Evolutionary conservation across 164 flowering plant species (phyloP), one percentile per base, ranked within the genome.

Genomic region (Tetracentron sinense): DNA sequence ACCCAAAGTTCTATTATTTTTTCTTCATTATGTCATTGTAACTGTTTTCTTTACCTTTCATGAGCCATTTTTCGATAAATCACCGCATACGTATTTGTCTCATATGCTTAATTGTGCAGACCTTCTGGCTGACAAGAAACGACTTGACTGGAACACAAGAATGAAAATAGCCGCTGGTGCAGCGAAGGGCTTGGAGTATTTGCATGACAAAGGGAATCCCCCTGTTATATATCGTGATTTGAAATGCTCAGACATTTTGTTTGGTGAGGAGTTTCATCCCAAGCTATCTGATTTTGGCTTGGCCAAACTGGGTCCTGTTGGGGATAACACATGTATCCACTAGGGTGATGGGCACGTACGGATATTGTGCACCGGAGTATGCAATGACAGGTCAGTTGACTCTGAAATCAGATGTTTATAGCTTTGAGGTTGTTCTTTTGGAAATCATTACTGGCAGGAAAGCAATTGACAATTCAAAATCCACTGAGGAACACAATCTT

Each of bases 141-240:
- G 54, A 49, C 79, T 83, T 1, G 85, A 81, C 61, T 83, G 88
- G 88, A 81, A 72, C 60, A 79, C 83, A 30, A 76, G 88, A 73
- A 81, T 83, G 85, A 83, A 76, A 66, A 76, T 83, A 62, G 87
- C 87, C 57, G 83, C 83, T 3, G 87, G 88, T 60, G 85, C 88
- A 31, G 88, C 88, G 38, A 78, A 78, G 61, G 88, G 88, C 51
- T 66, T 83, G 74, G 88, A 83, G 69, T 83, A 81, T 67, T 70
- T 83, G 70, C 88, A 83, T 47, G 85, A 79, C 66, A 79, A 79
- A 73, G 82, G 82, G 25, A 81, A 69, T 30, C 88, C 88, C 23
- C 88, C 88, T 35, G 88, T 83, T 25, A 81, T 83, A 55, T 83
- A 83, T 56, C 83, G 88, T 29, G 88, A 83, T 69, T 66, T 83